A percentile compares a stretch with the other conserved stretches of the same genome.
Conservation (phyloP, 129 eudicot species). For the Pseudognaphalium luteoalbum region DNA sequence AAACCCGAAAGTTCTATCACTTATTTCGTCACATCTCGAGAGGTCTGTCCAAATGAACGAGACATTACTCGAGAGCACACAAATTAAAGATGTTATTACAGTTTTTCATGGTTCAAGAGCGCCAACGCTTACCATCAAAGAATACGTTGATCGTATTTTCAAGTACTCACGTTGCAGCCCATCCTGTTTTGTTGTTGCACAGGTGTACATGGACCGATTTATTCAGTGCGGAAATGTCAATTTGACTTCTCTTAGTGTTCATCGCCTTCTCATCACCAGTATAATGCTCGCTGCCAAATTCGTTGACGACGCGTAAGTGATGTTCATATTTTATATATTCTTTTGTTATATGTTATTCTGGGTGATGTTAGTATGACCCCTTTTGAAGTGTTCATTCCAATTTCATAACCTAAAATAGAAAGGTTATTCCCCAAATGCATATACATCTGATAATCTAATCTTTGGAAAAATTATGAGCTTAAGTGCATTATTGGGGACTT, state of each 20-base stretch:
- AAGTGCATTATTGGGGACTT: neutral
- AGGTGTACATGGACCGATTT: slow-evolving; percentile 70
- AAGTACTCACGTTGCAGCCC: slow-evolving; percentile 75
- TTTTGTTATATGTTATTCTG: neutral
- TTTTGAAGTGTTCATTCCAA: neutral
- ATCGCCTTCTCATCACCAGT: slow-evolving; percentile 75
- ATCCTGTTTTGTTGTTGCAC: slow-evolving; percentile 76
- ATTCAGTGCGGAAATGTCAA: slow-evolving; percentile 43
- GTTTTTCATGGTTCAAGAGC: slow-evolving; percentile 67
- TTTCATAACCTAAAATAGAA: neutral
- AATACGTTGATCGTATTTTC: slow-evolving; percentile 66
- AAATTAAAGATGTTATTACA: slow-evolving; percentile 38
- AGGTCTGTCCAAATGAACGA: slow-evolving; percentile 50
- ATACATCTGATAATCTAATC: neutral
- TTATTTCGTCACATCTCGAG: slow-evolving; percentile 47
- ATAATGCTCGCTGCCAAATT: slow-evolving; percentile 72
- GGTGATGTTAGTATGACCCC: neutral
- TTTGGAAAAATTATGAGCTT: neutral
- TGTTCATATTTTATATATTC: neutral
- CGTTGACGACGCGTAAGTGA: slow-evolving; percentile 77
- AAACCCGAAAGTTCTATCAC: slow-evolving; percentile 41
- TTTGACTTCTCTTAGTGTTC: slow-evolving; percentile 70
- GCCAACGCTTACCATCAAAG: slow-evolving; percentile 55
- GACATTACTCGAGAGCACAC: slow-evolving; percentile 37
- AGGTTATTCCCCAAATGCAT: neutral